A percentile compares a stretch with the other conserved stretches of the same genome.
Conservation (phyloP, 768 basidiomycete genomes). For the Exidia glandulosa region DNA sequence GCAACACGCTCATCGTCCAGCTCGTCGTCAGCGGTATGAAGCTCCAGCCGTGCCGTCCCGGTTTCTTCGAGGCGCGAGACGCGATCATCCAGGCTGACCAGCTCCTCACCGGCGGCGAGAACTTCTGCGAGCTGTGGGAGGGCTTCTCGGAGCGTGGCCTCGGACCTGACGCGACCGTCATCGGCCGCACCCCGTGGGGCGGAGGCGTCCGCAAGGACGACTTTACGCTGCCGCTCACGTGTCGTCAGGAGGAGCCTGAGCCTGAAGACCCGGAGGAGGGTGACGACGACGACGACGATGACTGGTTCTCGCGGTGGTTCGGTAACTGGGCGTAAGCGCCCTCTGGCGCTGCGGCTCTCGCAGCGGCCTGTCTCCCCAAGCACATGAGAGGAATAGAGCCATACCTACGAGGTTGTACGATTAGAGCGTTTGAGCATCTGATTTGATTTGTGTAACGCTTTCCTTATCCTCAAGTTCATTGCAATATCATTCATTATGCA, state of each 20-base stretch:
- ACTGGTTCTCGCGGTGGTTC: too few relatives aligned
- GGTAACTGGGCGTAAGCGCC: neutral
- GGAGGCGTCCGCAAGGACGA: conserved; percentile 21
- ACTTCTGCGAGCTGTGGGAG: conserved; percentile 77
- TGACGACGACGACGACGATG: conserved; percentile 18
- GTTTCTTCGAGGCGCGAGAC: conserved; percentile 80
- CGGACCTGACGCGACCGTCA: conserved; percentile 62
- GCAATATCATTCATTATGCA: too few relatives aligned
- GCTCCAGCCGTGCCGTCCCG: conserved; percentile 83
- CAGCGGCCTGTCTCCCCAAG: too few relatives aligned
- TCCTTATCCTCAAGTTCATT: too few relatives aligned
- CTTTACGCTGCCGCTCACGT: conserved; percentile 28
- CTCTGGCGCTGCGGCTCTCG: too few relatives aligned
- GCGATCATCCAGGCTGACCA: conserved; percentile 89
- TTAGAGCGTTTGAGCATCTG: too few relatives aligned
- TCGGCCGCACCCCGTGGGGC: conserved; percentile 82
- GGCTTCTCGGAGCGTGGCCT: conserved; percentile 77
- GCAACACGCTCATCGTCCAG: conserved; percentile 78
- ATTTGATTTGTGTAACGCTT: too few relatives aligned
- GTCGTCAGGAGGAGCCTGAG: conserved; percentile 15
- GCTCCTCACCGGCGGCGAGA: conserved; percentile 85
- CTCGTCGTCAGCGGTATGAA: conserved; percentile 91
- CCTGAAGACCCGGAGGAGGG: conserved; percentile 21
- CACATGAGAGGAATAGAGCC: too few relatives aligned
- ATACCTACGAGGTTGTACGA: too few relatives aligned